phyloP scores from a whole-genome alignment of 2,329 filamentous ascomycete genomes.

The Lachnellula arida region DNA sequence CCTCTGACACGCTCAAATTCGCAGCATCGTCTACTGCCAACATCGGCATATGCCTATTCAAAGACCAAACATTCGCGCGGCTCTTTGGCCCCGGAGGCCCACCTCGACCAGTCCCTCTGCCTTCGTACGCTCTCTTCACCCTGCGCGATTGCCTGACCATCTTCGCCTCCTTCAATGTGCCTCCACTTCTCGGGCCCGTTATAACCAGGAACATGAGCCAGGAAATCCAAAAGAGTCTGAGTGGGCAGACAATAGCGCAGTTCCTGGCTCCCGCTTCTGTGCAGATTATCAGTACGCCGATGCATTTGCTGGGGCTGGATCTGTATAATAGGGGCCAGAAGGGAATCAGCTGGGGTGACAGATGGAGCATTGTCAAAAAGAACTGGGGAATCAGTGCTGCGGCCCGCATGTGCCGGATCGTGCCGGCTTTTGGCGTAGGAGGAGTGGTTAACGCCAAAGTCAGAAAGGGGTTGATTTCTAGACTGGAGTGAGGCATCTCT shows the following conservation, averaged over 20 bases:
- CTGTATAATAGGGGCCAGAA: constrained; percentile 66
- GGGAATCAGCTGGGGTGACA: constrained; percentile 47
- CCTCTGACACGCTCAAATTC: constrained; percentile 76
- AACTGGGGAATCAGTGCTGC: constrained; percentile 72
- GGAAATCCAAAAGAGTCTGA: constrained; percentile 46
- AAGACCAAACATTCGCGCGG: constrained; percentile 79
- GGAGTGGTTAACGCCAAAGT: constrained; percentile 79
- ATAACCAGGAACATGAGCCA: constrained; percentile 53
- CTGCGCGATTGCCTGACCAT: constrained; percentile 82
- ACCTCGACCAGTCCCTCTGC: constrained; percentile 56
- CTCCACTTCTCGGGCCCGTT: constrained; percentile 67
- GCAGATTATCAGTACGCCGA: constrained; percentile 74
- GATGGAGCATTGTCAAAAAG: constrained; percentile 61
- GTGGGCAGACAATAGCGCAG: constrained; percentile 64
- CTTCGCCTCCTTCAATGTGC: constrained; percentile 88
- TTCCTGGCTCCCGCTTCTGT: constrained; percentile 75
- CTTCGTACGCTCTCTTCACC: constrained; percentile 75
- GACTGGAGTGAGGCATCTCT: constrained; percentile 38
- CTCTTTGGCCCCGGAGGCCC: constrained; percentile 66
- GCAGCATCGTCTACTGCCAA: constrained; percentile 75
- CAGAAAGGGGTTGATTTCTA: constrained; percentile 61
- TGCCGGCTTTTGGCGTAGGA: constrained; percentile 84
- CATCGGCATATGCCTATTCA: constrained; percentile 81
- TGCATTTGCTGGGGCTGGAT: constrained; percentile 82
- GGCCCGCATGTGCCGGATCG: constrained; percentile 77